Evolutionary conservation across 1,284 basidiomycete species (phyloP).

Genomic region (Tilletiaria anomala): DNA sequence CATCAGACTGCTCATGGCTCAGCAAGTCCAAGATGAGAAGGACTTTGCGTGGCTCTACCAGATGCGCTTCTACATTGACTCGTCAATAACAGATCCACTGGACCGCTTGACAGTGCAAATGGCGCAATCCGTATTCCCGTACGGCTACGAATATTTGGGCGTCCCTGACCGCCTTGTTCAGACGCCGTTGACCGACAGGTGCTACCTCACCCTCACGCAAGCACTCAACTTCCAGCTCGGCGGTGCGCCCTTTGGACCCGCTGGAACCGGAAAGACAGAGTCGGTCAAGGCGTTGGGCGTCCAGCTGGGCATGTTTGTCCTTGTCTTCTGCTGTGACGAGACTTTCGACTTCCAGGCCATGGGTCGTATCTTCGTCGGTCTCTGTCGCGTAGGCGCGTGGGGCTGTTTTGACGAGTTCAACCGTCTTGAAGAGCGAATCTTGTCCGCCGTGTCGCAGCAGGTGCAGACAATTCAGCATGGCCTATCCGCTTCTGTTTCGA

Average conservation of each 20-base stretch:
- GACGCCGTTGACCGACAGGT: conserved; percentile 93
- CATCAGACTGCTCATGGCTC: conserved; percentile 60
- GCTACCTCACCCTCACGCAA: conserved; percentile 91
- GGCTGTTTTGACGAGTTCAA: conserved; percentile 48
- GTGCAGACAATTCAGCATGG: conserved; percentile 98
- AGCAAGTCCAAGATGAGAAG: conserved; percentile 52
- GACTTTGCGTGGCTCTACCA: conserved; percentile 90
- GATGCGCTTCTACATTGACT: conserved; percentile 93
- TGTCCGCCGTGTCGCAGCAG: conserved; percentile 96
- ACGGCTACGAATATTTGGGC: conserved; percentile 97
- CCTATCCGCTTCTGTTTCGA: conserved; percentile 60
- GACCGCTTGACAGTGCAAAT: conserved; percentile 59
- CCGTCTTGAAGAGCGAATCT: conserved; percentile 88
- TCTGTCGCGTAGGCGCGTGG: conserved; percentile 97
- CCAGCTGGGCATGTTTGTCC: conserved; percentile 87
- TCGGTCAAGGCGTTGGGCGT: conserved; percentile 97
- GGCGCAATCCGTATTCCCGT: conserved; percentile 84
- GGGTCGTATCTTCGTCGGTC: conserved; percentile 95
- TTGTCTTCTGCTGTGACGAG: conserved; percentile 99
- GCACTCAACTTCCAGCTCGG: conserved; percentile 87
- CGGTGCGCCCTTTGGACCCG: conserved; percentile 93
- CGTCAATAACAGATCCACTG: conserved; percentile 55
- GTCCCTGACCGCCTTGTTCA: conserved; percentile 93
- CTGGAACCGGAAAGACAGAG: conserved; percentile 98
- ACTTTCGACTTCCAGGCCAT: conserved; percentile 99